Percentiles rank a stretch among this genome's conserved stretches.
phyloP scores from a whole-genome alignment of 2,329 filamentous ascomycete genomes.

The Exophiala mesophila region DNA sequence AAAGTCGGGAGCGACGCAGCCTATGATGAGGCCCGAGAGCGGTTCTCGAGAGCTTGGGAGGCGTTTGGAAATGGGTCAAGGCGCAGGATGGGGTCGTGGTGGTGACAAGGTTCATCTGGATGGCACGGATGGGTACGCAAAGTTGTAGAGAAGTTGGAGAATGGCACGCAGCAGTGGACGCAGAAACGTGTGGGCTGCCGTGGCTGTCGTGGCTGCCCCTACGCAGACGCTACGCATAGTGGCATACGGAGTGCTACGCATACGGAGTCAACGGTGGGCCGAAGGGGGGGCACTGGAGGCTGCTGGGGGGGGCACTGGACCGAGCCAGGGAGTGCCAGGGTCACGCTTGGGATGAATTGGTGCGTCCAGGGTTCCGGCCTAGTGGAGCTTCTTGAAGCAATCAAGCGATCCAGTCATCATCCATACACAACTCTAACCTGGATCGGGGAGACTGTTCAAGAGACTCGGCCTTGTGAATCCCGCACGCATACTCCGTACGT shows the following conservation, averaged over 20 bases:
- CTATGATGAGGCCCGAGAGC: conserved; percentile 1
- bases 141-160: no score
- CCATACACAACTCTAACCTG: not conserved
- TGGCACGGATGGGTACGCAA: no score
- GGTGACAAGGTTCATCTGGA: no score
- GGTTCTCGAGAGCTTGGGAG: not conserved
- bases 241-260: no score
- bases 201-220: no score
- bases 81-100: not conserved
- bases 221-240: no score
- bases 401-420: not conserved
- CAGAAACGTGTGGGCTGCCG: no score
- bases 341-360: not conserved
- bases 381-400: not conserved
- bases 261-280: no score
- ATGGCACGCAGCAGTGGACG: no score
- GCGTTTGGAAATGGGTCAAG: conserved; percentile 1
- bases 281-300: not conserved
- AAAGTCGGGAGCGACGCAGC: not conserved
- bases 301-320: not conserved
- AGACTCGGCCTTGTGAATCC: no score
- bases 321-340: not conserved
- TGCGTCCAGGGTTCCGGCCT: not conserved
- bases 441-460: no score
- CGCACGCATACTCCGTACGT: no score